Base-by-base conservation (phyloP, 176 grass and related monocot species). In the Oryza glaberrima region DNA sequence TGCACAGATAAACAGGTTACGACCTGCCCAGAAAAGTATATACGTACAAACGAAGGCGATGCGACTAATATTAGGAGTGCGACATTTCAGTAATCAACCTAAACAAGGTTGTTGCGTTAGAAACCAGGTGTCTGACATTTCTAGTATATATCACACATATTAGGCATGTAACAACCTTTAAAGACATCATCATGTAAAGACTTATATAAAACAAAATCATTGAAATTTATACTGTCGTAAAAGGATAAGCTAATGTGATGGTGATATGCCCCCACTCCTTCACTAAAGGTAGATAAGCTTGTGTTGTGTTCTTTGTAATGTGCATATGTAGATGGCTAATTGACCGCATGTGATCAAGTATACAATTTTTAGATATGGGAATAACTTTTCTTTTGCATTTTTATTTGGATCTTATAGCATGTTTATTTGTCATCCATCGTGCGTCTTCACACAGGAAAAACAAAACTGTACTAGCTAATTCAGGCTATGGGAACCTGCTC, bases 381-480 rank as follows among this genome's bases (percentile, higher is more conserved):
- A n/a, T 60, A 60, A 19, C 56, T 20, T 20, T 60, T 38, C 36
- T 60, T n/a, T 60, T n/a, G 6, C 19, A n/a, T 20, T 60, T 60
- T 60, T 9, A 54, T 54, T 54, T 54, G 4, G 14, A 54, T 54
- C 49, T 54, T 17, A 60, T n/a, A n/a, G 19, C n/a, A 20, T 60
- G 56, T 20, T 19, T 54, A 54, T 54, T 54, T 54, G 13, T 19
- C 51, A 54, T 60, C 19, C 56, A 60, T 60, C 56, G 19, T 56
- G 52, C 52, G 5, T 56, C 17, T 6, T 56, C 4, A 4, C 17
- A 38, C 30, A 71, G 40, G 8, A 34, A 10, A 5, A 25, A 69
- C n/a, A 46, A 38, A 48, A 85, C 16, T 44, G 72, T 74, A 81
- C 82, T 77, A 77, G 68, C 88, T 12, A 81, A 82, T 19, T 58